Evolutionary conservation across 352 stramenopile species (phyloP), one percentile per base, ranked within the genome.

Genomic region (Phytophthora constricta): DNA sequence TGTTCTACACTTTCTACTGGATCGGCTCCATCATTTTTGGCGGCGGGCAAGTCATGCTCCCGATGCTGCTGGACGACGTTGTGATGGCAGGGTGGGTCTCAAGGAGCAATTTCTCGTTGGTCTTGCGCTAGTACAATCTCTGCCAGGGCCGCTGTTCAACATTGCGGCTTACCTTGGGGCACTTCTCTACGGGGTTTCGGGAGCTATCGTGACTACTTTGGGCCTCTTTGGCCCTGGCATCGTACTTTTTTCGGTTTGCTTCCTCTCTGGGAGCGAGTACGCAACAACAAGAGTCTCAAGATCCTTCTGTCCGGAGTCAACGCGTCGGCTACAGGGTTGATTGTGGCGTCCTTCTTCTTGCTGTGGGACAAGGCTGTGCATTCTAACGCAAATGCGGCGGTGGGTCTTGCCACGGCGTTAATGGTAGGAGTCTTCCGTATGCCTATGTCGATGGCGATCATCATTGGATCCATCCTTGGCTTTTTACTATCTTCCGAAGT

Each of bases 1-100:
- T 86, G 10, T 99, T 99, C 68, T 96, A 97, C 72, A 77, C 89
- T 20, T 96, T 98, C 73, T 99, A 96, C 68, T 93, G 93, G 67
- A 97, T 98, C 63, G 96, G 96, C 33, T 96, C 83, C 25, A 96
- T 98, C 58, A 98, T 98, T 67, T 99, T 98, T 67, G 96, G 96
- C 27, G 95, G 96, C 33, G 96, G 96, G 33, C 90, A 97, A 71
- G 93, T 99, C 55, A 97, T 98, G 65, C 89, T 98, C 0, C 82
- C 89, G 17, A 93, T 97, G 86, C 77, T 97, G n/a, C 70, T 96
- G 26, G 80, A 85, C 65, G 79, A 93, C 58, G 76, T 95, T 26
- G 88, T 96, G 23, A 76, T 84, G 54, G 77, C 77, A 74, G 93
- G 92, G 58, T 99, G 92, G 89, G 76, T 97, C 22, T 92, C 90